A percentile compares a stretch with the other conserved stretches of the same genome.
Evolutionary conservation across 441 rosid species (phyloP).

Genomic region (Bruguiera hainesii): DNA sequence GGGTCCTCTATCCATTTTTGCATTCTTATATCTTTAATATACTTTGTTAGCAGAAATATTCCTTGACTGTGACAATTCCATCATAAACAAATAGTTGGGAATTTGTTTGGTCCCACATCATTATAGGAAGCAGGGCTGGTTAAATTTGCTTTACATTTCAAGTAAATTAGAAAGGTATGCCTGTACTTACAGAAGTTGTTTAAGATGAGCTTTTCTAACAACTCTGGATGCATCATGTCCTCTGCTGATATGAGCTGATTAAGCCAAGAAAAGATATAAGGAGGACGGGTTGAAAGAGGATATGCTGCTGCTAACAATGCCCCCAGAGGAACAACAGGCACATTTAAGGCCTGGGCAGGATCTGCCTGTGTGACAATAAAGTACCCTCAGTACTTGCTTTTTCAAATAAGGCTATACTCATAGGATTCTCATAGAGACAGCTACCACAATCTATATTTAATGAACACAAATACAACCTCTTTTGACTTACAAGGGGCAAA

Average conservation of each 20-base stretch:
- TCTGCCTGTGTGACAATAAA: slow-evolving; percentile 61
- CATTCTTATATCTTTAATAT: not conserved
- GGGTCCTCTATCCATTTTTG: not conserved
- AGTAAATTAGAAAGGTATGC: slow-evolving; percentile 1
- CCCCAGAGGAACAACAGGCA: slow-evolving; percentile 93
- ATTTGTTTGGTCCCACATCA: not conserved
- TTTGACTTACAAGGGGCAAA: slow-evolving; percentile 72
- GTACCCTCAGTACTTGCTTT: slow-evolving; percentile 19
- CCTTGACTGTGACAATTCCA: not conserved
- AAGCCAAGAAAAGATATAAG: slow-evolving; percentile 82
- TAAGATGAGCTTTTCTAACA: slow-evolving; percentile 82
- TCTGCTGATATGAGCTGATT: slow-evolving; percentile 77
- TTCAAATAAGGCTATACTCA: slow-evolving; percentile 6
- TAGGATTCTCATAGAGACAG: slow-evolving; percentile 2
- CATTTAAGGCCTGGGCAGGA: slow-evolving; percentile 92
- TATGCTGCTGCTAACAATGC: slow-evolving; percentile 75
- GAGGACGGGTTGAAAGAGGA: slow-evolving; percentile 86
- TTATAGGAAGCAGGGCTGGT: not conserved
- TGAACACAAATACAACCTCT: not conserved
- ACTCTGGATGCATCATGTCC: slow-evolving; percentile 97
- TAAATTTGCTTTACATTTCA: slow-evolving; percentile 3
- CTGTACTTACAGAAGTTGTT: slow-evolving; percentile 86
- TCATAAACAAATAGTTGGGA: not conserved
- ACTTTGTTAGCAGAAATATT: not conserved
- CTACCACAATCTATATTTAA: slow-evolving; percentile 3